These are phyloP conservation scores for Megacollybia marginata DNA, from an alignment of 768 basidiomycete genomes.

Conservation along the genomic window DNA sequence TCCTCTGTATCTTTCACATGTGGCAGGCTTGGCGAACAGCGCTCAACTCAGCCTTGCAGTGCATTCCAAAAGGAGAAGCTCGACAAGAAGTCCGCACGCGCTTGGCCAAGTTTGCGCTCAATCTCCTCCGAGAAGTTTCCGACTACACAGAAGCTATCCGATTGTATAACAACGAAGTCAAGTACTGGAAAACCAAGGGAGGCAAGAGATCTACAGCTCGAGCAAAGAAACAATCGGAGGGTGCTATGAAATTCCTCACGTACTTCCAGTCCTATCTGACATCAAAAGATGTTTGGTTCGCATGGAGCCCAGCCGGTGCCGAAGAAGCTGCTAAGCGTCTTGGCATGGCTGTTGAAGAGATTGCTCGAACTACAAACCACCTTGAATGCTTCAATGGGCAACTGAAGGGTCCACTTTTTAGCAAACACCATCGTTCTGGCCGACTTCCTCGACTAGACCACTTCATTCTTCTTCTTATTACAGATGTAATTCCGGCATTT, in stretches of 20 bases:
- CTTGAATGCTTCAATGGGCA: constrained; percentile 25
- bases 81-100: background rate
- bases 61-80: constrained; percentile 16
- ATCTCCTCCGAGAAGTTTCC: background rate
- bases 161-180: background rate
- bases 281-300: constrained; percentile 14
- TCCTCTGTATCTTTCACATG: constrained; percentile 15
- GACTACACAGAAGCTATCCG: background rate
- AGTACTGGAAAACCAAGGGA: background rate
- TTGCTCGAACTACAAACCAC: constrained; percentile 26
- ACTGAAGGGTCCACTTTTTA: background rate
- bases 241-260: background rate
- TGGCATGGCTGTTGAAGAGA: constrained; percentile 8
- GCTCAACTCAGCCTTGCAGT: constrained; percentile 16
- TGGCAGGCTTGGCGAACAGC: constrained; percentile 21
- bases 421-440: background rate
- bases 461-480: background rate
- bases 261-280: constrained; percentile 1
- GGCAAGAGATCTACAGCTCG: background rate
- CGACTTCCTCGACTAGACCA: background rate
- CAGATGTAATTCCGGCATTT: background rate
- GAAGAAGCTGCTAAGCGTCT: constrained; percentile 16
- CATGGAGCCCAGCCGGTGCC: constrained; percentile 22
- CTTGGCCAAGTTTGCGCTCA: background rate
- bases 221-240: background rate